Evolutionary conservation across 805 yeast genomes (phyloP), one percentile per base, ranked within the genome.

Genomic region (Yamadazyma sp.): DNA sequence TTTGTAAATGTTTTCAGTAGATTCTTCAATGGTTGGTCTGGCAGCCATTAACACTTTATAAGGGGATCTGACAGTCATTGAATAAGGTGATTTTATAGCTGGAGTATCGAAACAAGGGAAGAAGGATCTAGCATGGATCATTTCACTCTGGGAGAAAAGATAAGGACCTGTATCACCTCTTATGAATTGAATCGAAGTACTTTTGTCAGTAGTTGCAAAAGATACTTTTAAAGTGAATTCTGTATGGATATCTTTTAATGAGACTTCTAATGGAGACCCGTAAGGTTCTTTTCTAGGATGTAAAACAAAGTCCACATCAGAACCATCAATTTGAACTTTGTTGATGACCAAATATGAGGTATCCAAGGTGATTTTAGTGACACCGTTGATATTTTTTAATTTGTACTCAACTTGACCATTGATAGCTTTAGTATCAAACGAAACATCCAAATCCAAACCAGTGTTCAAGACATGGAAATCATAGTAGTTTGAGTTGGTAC

Each of bases 21-120:
- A 18, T 7, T 27, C 25, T 23, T 39, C 42, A 13, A 32, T 23
- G 9, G 19, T 30, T 10, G 58, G 60, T 39, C 55, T 50, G 2
- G 63, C 66, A 3, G 63, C 54, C 61, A 60, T 56, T 23, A 60
- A 46, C 0, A 52, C 48, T 22, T 40, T 44, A 32, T 43, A 40
- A 4, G 60, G 58, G 1, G 65, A 59, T 11, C 38, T 43, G 14
- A 56, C 62, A 21, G 35, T 39, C 42, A 55, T 46, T 24, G 39
- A 42, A 43, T 52, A 60, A 0, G 57, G 48, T 7, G 58, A 46
- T 39, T 60, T 60, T 16, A 56, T 49, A 4, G 55, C 59, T 4
- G 66, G 66, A 3, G 65, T 60, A 37, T 60, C 66, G 41, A 60
- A 60, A 39, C 66, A 57, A 3, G 66, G 66, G 45, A 58, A 60